A percentile compares a stretch with the other conserved stretches of the same genome.
phyloP scores from a whole-genome alignment of 495 filamentous ascomycete genomes.

The Pseudoneurospora amorphoporcata region DNA sequence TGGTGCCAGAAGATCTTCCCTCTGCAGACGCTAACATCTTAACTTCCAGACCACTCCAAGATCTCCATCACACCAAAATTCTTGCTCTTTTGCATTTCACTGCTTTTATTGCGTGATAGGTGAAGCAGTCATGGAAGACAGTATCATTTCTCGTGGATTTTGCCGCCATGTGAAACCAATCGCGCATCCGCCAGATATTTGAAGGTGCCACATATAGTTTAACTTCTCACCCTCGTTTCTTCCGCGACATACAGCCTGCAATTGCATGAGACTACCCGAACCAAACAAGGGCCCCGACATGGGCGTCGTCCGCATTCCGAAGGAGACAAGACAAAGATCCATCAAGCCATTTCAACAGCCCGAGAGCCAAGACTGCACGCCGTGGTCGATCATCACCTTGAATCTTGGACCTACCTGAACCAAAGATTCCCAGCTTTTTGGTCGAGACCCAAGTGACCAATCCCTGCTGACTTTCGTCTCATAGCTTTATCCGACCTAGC shows the following conservation, averaged over 20 bases:
- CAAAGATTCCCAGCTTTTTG: neutral
- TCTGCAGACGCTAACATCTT: neutral
- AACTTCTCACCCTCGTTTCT: neutral
- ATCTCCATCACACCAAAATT: neutral
- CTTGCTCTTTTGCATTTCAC: neutral
- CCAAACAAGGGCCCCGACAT: neutral
- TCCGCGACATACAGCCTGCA: neutral
- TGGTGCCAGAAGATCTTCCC: neutral
- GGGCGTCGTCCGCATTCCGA: neutral
- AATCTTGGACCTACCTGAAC: neutral
- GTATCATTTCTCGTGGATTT: neutral
- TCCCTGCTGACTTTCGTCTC: neutral
- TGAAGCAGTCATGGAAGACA: neutral
- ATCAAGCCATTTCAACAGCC: neutral
- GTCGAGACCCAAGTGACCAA: neutral
- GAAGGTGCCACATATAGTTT: neutral
- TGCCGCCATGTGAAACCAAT: neutral
- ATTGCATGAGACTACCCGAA: neutral
- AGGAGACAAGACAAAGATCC: neutral
- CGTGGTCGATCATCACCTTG: neutral
- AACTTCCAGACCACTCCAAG: neutral
- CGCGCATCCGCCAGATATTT: neutral
- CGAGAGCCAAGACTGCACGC: neutral
- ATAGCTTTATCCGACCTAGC: neutral
- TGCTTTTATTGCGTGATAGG: neutral